Evolutionary conservation across 169 alveolate genomes (phyloP).

Genomic region (Plasmodium cynomolgi): DNA sequence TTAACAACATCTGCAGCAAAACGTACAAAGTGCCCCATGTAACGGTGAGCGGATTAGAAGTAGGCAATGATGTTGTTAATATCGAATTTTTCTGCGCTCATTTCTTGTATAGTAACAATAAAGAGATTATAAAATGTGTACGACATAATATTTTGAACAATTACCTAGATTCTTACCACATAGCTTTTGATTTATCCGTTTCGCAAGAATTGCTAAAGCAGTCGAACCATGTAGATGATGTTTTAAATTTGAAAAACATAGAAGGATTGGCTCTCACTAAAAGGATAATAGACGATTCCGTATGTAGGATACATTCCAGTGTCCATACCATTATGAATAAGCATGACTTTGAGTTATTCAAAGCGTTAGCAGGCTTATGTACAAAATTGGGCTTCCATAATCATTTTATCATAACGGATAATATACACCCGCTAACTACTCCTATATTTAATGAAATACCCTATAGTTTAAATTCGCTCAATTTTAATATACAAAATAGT

Average conservation of each 20-base stretch:
- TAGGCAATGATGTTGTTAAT: conserved; percentile 20
- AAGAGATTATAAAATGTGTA: conserved; percentile 69
- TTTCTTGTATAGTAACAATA: conserved; percentile 62
- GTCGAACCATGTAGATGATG: conserved; percentile 23
- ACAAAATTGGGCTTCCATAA: conserved; percentile 66
- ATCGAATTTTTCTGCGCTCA: conserved; percentile 74
- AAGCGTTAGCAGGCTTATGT: conserved; percentile 64
- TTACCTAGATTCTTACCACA: conserved; percentile 65
- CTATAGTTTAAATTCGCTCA: conserved; percentile 42
- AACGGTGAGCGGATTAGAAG: conserved; percentile 5
- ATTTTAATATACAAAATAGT: conserved; percentile 43
- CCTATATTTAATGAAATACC: conserved; percentile 38
- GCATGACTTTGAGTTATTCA: conserved; percentile 33
- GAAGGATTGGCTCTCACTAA: conserved; percentile 15
- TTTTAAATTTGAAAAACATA: conserved; percentile 49
- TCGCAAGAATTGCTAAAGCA: conserved; percentile 53
- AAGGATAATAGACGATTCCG: conserved; percentile 58
- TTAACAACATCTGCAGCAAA: conserved; percentile 45
- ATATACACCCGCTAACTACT: conserved; percentile 47
- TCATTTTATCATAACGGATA: conserved; percentile 64
- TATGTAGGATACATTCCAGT: conserved; percentile 71
- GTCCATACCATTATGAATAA: conserved; percentile 66
- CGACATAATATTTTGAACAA: conserved; percentile 26
- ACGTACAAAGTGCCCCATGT: conserved; percentile 34
- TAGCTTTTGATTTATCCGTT: conserved; percentile 64